Conservation (phyloP, 345 rosid species). For the Salix viminalis region DNA sequence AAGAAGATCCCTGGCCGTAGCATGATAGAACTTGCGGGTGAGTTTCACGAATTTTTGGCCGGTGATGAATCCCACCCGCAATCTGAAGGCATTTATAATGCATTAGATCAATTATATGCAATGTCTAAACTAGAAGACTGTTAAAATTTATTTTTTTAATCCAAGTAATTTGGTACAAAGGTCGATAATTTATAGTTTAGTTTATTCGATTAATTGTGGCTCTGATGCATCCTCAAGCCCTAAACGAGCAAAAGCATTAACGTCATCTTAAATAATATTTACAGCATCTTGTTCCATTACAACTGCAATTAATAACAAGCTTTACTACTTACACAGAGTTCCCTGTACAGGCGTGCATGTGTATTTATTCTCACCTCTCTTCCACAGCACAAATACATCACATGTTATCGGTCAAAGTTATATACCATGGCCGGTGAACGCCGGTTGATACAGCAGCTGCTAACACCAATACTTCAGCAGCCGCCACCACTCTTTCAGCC, state of each 20-base stretch:
- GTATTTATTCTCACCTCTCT: background rate
- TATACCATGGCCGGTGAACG: slow-evolving; percentile 73
- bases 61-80: slow-evolving; percentile 29
- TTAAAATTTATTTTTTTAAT: background rate
- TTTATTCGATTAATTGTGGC: too few species aligned
- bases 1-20: slow-evolving; percentile 41
- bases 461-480: slow-evolving; percentile 50
- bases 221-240: too few species aligned
- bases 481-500: slow-evolving; percentile 54
- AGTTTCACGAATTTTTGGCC: slow-evolving; percentile 36
- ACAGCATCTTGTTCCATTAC: background rate
- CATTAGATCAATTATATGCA: slow-evolving; percentile 13
- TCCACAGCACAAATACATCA: background rate
- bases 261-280: background rate
- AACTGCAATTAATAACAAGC: background rate
- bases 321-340: background rate
- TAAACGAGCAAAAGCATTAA: background rate
- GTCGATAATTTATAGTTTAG: too few species aligned
- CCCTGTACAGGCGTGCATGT: background rate
- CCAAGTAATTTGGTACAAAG: too few species aligned
- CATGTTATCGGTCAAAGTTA: slow-evolving; percentile 34
- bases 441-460: slow-evolving; percentile 56
- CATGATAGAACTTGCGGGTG: slow-evolving; percentile 34
- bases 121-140: slow-evolving; percentile 12
- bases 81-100: slow-evolving; percentile 21